Base-by-base conservation (phyloP, 2,329 filamentous ascomycete species). In the Cadophora malorum region DNA sequence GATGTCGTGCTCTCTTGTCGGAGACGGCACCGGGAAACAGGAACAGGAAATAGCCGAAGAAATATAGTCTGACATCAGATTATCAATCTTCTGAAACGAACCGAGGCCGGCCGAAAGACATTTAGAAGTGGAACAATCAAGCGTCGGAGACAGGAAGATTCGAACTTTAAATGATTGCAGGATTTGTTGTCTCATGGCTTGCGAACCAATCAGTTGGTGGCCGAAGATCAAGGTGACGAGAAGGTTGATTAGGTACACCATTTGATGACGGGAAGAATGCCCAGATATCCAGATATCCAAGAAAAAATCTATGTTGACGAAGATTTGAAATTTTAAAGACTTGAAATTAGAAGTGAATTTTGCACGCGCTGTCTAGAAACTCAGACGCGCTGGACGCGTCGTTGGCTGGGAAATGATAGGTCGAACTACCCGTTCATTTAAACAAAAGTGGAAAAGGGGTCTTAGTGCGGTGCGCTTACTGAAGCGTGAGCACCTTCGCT, bases 321-420 rank as follows among this genome's bases (percentile, higher is more conserved):
- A n/a, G n/a, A 45, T 45, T 45, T 45, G 41, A 45, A 19, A 5
- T 19, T 45, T 45, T 6, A 2, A 45, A 45, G 3, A 12, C 2
- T 49, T 21, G 45, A 49, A 49, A 49, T 49, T n/a, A 21, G 21
- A 21, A 49, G n/a, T 49, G n/a, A 49, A 21, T 21, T 21, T 21
- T n/a, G 45, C 45, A 28, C 28, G 28, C 28, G 28, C n/a, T 21
- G n/a, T 21, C 19, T 21, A 4, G 25, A 55, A 28, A 19, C 14
- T 33, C 52, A 55, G 52, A 55, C 52, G 25, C 52, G 52, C 28
- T 55, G 52, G 25, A 55, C 50, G 23, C 28, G 52, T 55, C 52
- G 52, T 33, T 55, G 52, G 52, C 52, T 55, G 28, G 52, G 52
- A 33, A 55, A 33, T 55, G 28, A 45, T 45, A 45, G 41, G 41